Conservation (phyloP, 768 basidiomycete species). For the Terana coerulea region DNA sequence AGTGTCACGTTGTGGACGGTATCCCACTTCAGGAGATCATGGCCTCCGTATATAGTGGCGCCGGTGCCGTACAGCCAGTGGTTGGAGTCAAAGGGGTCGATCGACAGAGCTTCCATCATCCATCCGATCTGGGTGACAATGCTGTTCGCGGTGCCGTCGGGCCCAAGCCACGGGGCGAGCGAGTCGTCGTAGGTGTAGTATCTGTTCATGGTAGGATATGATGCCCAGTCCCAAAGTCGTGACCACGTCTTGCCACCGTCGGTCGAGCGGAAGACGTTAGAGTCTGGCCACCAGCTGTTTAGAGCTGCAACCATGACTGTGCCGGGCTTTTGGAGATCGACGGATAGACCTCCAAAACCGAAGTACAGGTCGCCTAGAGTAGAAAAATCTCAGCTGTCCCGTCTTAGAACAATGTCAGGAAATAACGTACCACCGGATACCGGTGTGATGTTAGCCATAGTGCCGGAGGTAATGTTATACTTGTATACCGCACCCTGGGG, state of each 20-base stretch:
- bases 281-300: constrained; percentile 48
- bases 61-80: constrained; percentile 75
- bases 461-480: constrained; percentile 48
- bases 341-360: constrained; percentile 59
- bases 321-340: constrained; percentile 58
- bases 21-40: constrained; percentile 58
- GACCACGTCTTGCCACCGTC: constrained; percentile 58
- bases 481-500: constrained; percentile 25
- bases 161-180: constrained; percentile 59
- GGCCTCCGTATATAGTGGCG: constrained; percentile 58
- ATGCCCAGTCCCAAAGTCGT: constrained; percentile 51
- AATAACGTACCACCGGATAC: constrained; percentile 40
- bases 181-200: constrained; percentile 53
- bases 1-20: constrained; percentile 54
- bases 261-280: constrained; percentile 59
- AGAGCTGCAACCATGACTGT: constrained; percentile 68
- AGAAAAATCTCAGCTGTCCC: background rate
- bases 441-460: constrained; percentile 63
- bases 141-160: constrained; percentile 39
- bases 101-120: constrained; percentile 69
- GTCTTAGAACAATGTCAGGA: background rate
- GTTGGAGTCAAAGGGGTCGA: constrained; percentile 66
- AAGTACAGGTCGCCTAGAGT: constrained; percentile 45
- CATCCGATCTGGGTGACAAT: constrained; percentile 55
- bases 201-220: constrained; percentile 41